phyloP scores from a whole-genome alignment of 306 rosid genomes.

The Castanea mollissima region DNA sequence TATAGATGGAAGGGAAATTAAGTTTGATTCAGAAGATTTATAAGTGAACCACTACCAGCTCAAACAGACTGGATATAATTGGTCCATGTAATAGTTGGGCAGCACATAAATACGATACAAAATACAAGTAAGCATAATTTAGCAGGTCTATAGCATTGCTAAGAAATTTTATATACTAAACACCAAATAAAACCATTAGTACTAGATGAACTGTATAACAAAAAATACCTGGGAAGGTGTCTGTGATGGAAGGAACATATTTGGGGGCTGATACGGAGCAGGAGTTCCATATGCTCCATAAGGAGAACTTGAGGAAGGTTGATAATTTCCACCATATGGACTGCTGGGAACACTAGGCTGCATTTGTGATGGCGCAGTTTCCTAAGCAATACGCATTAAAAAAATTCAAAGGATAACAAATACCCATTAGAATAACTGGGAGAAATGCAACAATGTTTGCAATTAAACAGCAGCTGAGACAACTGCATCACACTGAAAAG shows the following conservation, averaged over 20 bases:
- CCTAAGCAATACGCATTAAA: slow-evolving; percentile 38
- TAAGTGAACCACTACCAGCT: background rate
- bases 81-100: background rate
- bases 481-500: slow-evolving; percentile 3
- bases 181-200: background rate
- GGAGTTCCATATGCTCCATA: no score
- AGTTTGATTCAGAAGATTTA: background rate
- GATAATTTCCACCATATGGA: no score
- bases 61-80: background rate
- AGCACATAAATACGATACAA: background rate
- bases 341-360: no score
- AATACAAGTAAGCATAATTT: background rate
- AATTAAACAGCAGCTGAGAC: background rate
- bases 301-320: no score
- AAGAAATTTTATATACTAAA: background rate
- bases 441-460: background rate
- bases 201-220: no score
- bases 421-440: background rate
- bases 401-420: background rate
- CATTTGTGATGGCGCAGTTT: slow-evolving; percentile 35
- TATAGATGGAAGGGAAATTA: background rate
- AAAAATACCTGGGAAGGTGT: no score
- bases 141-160: background rate
- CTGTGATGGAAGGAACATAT: no score
- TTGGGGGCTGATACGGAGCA: no score